Evolutionary conservation across 768 basidiomycete genomes (phyloP).

Genomic region (Favolaschia claudopus): DNA sequence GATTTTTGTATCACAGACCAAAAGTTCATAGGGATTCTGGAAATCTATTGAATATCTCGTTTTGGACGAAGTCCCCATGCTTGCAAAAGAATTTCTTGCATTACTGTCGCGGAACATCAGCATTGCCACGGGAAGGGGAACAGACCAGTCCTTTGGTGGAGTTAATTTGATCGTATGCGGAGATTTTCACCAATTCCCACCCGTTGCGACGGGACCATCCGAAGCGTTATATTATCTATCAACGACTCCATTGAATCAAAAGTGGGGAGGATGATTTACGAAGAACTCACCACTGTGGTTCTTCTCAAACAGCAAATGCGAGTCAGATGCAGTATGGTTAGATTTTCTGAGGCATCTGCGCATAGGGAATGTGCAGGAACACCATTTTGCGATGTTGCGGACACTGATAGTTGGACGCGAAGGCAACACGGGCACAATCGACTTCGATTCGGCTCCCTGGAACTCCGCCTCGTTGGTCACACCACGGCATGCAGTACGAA

Average conservation of each 20-base stretch:
- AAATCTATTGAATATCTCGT: constrained; percentile 33
- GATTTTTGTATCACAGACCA: too few relatives aligned
- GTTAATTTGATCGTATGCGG: constrained; percentile 42
- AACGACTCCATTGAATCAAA: constrained; percentile 8
- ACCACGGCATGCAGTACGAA: constrained; percentile 37
- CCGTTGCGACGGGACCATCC: constrained; percentile 32
- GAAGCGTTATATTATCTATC: constrained; percentile 30
- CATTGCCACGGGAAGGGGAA: constrained; percentile 2
- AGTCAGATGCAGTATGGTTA: constrained; percentile 40
- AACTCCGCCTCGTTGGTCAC: constrained; percentile 34
- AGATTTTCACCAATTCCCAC: constrained; percentile 45
- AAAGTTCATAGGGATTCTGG: constrained; percentile 33
- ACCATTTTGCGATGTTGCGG: constrained; percentile 36
- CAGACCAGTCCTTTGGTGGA: constrained; percentile 32
- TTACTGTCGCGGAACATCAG: constrained; percentile 27
- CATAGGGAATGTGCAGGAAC: constrained; percentile 28
- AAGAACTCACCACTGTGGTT: constrained; percentile 39
- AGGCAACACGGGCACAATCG: background rate
- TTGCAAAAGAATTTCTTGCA: constrained; percentile 33
- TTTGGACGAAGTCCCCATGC: constrained; percentile 47
- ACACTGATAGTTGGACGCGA: constrained; percentile 28
- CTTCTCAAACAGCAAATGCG: constrained; percentile 42
- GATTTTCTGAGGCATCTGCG: constrained; percentile 37
- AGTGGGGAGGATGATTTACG: constrained; percentile 33
- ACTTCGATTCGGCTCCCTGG: constrained; percentile 34